A percentile compares a stretch with the other conserved stretches of the same genome.
These are phyloP conservation scores for Boechera stricta DNA, from an alignment of 345 rosid genomes.

Conservation along the genomic window DNA sequence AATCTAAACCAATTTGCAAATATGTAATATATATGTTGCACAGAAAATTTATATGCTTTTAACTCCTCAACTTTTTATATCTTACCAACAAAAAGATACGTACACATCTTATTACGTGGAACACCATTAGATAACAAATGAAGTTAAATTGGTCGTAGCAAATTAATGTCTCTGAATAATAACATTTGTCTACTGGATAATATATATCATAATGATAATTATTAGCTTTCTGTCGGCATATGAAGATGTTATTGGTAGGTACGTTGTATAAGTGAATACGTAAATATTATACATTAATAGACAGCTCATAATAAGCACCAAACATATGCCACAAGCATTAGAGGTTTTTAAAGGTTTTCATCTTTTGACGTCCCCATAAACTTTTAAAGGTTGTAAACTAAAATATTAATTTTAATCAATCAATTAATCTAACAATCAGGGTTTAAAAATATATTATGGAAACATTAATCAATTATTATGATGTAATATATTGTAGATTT, in stretches of 20 bases:
- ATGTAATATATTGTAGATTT: background rate
- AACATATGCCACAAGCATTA: conserved; percentile 21
- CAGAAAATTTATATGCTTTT: background rate
- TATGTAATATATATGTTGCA: background rate
- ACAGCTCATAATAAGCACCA: conserved; percentile 42
- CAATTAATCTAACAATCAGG: background rate
- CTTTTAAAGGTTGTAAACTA: too few species aligned
- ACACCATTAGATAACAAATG: conserved; percentile 19
- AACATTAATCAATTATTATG: background rate
- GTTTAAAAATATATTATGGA: background rate
- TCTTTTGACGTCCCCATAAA: too few species aligned
- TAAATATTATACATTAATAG: conserved; percentile 17
- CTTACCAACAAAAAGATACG: background rate
- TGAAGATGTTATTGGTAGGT: conserved; percentile 43
- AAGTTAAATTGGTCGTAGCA: conserved; percentile 21
- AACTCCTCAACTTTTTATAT: background rate
- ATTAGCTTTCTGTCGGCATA: conserved; percentile 33
- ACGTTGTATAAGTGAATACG: conserved; percentile 32
- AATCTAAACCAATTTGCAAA: background rate
- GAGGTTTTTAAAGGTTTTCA: background rate
- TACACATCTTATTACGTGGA: conserved; percentile 25
- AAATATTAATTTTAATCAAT: too few species aligned
- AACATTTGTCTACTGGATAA: background rate
- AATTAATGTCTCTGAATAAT: conserved; percentile 10
- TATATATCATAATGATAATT: conserved; percentile 13